Conservation (phyloP, 2,329 filamentous ascomycete genomes). For the Elsinoe perseae region DNA sequence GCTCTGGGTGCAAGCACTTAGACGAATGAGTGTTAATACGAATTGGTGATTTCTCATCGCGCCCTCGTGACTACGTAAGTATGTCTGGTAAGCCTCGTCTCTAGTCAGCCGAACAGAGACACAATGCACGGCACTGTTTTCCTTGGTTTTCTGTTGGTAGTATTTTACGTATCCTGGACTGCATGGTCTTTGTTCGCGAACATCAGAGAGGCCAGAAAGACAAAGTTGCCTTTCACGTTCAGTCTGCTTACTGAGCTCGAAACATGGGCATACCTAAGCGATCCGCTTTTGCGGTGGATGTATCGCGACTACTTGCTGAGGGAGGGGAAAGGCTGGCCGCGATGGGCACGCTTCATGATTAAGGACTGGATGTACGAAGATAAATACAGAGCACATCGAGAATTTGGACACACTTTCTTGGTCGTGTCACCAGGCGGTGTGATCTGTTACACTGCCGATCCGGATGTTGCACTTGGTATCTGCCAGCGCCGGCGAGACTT, state of each 20-base stretch:
- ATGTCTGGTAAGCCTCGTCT: too few species aligned
- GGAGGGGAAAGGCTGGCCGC: neutral
- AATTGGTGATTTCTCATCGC: too few species aligned
- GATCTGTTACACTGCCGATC: neutral
- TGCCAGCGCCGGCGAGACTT: neutral
- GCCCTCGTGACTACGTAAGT: too few species aligned
- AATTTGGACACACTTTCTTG: neutral
- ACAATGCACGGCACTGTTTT: too few species aligned
- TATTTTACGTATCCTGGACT: too few species aligned
- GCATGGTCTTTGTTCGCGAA: neutral
- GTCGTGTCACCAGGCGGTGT: neutral
- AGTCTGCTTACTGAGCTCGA: neutral
- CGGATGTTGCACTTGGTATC: neutral
- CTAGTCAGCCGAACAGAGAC: too few species aligned
- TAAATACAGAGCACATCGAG: neutral
- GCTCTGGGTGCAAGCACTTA: too few species aligned
- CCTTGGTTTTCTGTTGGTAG: too few species aligned
- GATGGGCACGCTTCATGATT: neutral
- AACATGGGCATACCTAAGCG: neutral
- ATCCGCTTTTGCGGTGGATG: neutral
- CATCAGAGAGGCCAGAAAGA: neutral
- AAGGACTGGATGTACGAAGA: neutral
- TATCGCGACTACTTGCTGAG: neutral
- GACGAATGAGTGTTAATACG: too few species aligned
- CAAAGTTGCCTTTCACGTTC: neutral